A percentile compares a stretch with the other conserved stretches of the same genome.
Evolutionary conservation across 495 filamentous ascomycete genomes (phyloP).

Genomic region (Penicillium bovifimosum): DNA sequence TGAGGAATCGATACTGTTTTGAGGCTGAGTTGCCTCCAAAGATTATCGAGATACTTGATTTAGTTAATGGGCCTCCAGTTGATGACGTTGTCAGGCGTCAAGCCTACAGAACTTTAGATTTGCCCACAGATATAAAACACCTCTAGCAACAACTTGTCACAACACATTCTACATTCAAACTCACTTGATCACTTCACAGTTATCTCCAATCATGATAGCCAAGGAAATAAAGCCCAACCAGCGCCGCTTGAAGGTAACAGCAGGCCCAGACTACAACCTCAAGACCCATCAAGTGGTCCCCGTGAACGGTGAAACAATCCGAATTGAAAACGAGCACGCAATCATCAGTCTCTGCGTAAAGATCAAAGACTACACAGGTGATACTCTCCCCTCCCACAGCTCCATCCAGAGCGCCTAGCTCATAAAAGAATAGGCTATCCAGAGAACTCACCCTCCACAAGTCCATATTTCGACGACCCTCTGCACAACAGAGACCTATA

Average conservation of each 20-base stretch:
- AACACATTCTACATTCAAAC: not conserved
- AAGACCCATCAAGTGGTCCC: constrained; percentile 59
- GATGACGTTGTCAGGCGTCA: constrained; percentile 13
- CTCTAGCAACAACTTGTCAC: not conserved
- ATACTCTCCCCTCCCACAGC: not conserved
- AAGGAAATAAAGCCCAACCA: constrained; percentile 10
- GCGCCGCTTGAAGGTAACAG: constrained; percentile 43
- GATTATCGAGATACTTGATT: constrained; percentile 1
- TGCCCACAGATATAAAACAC: not conserved
- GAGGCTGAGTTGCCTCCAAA: not conserved
- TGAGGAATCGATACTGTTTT: not conserved
- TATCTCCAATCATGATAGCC: not conserved
- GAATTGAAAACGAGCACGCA: constrained; percentile 55
- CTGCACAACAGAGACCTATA: constrained; percentile 72
- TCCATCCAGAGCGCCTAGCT: constrained; percentile 5
- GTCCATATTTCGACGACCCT: constrained; percentile 67
- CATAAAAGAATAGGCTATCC: constrained; percentile 53
- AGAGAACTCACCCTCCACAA: constrained; percentile 49
- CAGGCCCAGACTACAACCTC: constrained; percentile 66
- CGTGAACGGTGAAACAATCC: constrained; percentile 61
- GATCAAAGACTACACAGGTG: constrained; percentile 58
- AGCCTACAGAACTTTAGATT: not conserved
- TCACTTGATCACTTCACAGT: not conserved
- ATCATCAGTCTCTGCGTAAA: constrained; percentile 62
- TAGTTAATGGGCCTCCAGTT: not conserved